Evolutionary conservation across 805 yeast genomes (phyloP).

Genomic region (Metschnikowia lachancei): DNA sequence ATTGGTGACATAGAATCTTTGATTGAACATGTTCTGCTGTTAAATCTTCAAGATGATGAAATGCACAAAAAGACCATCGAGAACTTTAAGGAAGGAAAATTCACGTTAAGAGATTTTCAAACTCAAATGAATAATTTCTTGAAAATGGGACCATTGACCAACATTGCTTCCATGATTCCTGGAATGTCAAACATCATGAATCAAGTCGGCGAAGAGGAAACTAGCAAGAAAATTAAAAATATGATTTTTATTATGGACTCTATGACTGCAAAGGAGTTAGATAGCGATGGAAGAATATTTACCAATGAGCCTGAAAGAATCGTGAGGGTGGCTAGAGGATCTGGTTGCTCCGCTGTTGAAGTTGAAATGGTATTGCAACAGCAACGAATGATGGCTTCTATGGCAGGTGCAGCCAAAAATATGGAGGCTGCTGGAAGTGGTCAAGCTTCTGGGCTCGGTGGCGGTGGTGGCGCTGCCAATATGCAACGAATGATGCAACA

Average conservation of each 20-base stretch:
- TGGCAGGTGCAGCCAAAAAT: slow-evolving; percentile 71
- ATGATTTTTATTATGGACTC: slow-evolving; percentile 94
- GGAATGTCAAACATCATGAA: slow-evolving; percentile 81
- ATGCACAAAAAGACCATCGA: slow-evolving; percentile 89
- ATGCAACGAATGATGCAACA: slow-evolving; percentile 57
- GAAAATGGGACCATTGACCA: slow-evolving; percentile 95
- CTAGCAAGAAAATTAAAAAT: slow-evolving; percentile 74
- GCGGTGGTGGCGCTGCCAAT: slow-evolving; percentile 35
- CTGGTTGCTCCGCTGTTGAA: slow-evolving; percentile 89
- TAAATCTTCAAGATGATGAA: slow-evolving; percentile 59
- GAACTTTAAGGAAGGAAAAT: slow-evolving; percentile 91
- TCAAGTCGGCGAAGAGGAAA: slow-evolving; percentile 89
- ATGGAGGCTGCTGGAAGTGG: slow-evolving; percentile 47
- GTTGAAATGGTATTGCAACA: slow-evolving; percentile 90
- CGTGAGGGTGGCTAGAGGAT: slow-evolving; percentile 87
- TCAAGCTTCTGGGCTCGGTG: slow-evolving; percentile 26
- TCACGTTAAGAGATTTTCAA: slow-evolving; percentile 86
- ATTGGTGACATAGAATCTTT: slow-evolving; percentile 94
- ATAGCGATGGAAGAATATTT: slow-evolving; percentile 82
- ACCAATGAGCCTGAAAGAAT: slow-evolving; percentile 79
- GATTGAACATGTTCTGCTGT: slow-evolving; percentile 87
- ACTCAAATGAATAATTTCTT: slow-evolving; percentile 92
- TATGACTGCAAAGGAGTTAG: slow-evolving; percentile 89
- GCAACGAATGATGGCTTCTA: slow-evolving; percentile 88
- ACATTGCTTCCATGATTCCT: slow-evolving; percentile 94